A percentile compares a stretch with the other conserved stretches of the same genome.
Evolutionary conservation across 78 protist genomes (phyloP).

Genomic region (Dictyostelium discoideum): dicty_2.7 NC_007089.4:4871501-4872000

Average conservation of each 20-base stretch:
- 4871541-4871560: too few relatives aligned
- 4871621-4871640: too few relatives aligned
- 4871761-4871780: background rate
- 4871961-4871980: background rate
- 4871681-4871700: background rate
- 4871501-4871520: too few relatives aligned
- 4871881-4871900: background rate
- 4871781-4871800: background rate
- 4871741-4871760: too few relatives aligned
- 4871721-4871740: too few relatives aligned
- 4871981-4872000: too few relatives aligned
- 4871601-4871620: too few relatives aligned
- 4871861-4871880: background rate
- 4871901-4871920: background rate
- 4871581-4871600: too few relatives aligned
- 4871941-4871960: background rate
- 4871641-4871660: background rate
- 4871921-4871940: background rate
- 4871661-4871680: background rate
- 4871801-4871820: background rate
- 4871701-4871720: background rate
- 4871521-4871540: too few relatives aligned
- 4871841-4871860: too few relatives aligned
- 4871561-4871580: too few relatives aligned
- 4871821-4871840: background rate